Evolutionary conservation across 139 green algal species (phyloP).

Genomic region (Edaphochlamys debaryana): DNA sequence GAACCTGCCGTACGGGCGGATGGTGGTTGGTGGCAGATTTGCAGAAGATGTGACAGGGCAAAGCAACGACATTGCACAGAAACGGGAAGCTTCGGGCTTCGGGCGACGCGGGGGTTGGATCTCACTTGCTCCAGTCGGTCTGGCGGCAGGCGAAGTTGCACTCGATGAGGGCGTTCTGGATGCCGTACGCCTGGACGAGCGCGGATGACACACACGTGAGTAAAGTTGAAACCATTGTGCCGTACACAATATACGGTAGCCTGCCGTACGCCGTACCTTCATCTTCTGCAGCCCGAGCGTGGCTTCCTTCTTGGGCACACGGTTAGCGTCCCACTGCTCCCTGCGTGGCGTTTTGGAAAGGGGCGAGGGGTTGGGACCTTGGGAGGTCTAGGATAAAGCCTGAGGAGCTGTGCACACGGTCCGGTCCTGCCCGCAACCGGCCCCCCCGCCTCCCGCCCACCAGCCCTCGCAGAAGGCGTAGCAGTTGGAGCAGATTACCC

Average conservation of each 20-base stretch:
- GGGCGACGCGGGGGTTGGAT: too few species aligned
- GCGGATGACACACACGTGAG: not conserved
- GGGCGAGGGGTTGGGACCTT: not conserved
- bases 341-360: not conserved
- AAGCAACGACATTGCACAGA: too few species aligned
- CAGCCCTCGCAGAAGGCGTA: not conserved
- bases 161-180: slow-evolving; percentile 25
- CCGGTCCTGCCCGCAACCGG: too few species aligned
- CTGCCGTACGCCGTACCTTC: not conserved
- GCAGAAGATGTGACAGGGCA: too few species aligned
- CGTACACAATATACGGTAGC: too few species aligned
- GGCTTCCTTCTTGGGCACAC: not conserved
- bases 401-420: too few species aligned
- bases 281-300: not conserved
- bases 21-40: too few species aligned
- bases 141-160: not conserved
- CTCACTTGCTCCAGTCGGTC: slow-evolving; percentile 4
- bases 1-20: not conserved
- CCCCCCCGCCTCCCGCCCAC: too few species aligned
- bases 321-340: not conserved
- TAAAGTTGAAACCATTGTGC: not conserved
- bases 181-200: not conserved
- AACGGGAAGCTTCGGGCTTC: too few species aligned
- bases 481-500: slow-evolving; percentile 23
- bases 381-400: too few species aligned